Evolutionary conservation across 169 alveolate genomes (phyloP), one percentile per base, ranked within the genome.

Genomic region (Neospora caninum): DNA sequence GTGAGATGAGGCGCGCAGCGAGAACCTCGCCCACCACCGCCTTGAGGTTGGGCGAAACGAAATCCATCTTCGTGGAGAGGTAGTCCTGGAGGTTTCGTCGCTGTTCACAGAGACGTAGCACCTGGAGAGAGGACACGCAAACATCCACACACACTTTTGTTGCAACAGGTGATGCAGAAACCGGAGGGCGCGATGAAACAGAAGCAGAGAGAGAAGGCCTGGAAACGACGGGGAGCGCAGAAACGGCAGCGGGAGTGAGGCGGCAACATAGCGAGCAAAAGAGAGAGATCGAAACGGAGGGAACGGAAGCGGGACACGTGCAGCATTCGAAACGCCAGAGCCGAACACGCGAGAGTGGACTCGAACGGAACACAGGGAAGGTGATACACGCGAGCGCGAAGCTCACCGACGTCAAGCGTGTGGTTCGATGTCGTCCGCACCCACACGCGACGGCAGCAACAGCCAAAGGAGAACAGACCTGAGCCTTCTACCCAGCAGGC

Each of bases 1-100:
- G 99, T 80, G 99, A 98, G 83, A 99, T 98, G 91, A 99, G 98
- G 80, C 99, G 98, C 36, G 99, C 99, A 31, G 99, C 99, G 34
- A 99, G 99, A 58, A 98, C 97, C 97, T 99, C 99, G 10, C 99
- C 99, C 83, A 99, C 99, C 97, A 98, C 97, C 4, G 99, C 98
- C 87, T 99, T 96, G 49, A 99, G 96, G 96, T 99, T 99, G 49
- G 99, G 99, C n/a, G 99, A 99, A 29, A 99, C 99, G 53, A 98
- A 98, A 69, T 97, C 96, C 97, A 99, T 97, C 96, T 99, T 98
- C 91, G 96, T 96, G 88, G 94, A 96, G 69, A 99, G 95, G 96
- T 99, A 99, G 41, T 97, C 98, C 39, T 69, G 91, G 58, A 92
- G 92, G 0, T 45, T 25, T 58, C 70, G 42, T 18, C 96, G 91